Base-by-base conservation (phyloP, 2,329 filamentous ascomycete genomes). In the Sporothrix curviconia region DNA sequence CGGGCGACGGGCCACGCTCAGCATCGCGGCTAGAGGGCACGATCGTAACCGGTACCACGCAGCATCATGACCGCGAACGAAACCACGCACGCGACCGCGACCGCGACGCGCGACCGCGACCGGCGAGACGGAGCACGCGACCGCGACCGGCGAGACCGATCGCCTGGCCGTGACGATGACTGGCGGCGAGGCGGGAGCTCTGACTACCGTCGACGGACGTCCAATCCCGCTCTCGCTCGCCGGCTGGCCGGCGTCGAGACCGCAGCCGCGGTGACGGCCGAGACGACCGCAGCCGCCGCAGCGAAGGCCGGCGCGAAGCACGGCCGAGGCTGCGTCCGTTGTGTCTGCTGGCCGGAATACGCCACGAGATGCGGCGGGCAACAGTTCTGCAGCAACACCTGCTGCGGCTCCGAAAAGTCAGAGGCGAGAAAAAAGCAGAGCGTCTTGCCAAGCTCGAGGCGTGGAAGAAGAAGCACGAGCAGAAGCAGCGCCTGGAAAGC, bases 381-480 rank as follows among this genome's bases (percentile, higher is more conserved):
- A n/a, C n/a, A n/a, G n/a, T n/a, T n/a, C n/a, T n/a, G 30, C 46
- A 25, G 11, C 32, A 30, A n/a, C 34, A 22, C 25, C 36, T 15
- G 32, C 47, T 32, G 55, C 15, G 7, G 17, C 36, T 6, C 22
- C 56, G 72, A 72, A 17, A 84, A 84, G 66, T 78, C 82, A 30
- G 88, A 90, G 65, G 82, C 83, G 60, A 90, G 51, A 90, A 88
- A 68, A 90, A 92, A 70, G 87, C 86, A 51, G 89, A 92, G 70
- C 79, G 89, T 61, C 78, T 91, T 43, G 89, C 89, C 28, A 92
- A 90, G 68, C 74, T 95, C 28, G 89, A 92, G 69, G 89, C 89
- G 58, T 96, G 91, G 92, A 96, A 96, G 74, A 88, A 90, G 72
- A 92, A 92, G 72, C 86, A 90, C 68, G 88, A 90, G 62, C 84